Base-by-base conservation (phyloP, 1,139 yeast genomes). In the Suhomyces chickasaworum region DNA sequence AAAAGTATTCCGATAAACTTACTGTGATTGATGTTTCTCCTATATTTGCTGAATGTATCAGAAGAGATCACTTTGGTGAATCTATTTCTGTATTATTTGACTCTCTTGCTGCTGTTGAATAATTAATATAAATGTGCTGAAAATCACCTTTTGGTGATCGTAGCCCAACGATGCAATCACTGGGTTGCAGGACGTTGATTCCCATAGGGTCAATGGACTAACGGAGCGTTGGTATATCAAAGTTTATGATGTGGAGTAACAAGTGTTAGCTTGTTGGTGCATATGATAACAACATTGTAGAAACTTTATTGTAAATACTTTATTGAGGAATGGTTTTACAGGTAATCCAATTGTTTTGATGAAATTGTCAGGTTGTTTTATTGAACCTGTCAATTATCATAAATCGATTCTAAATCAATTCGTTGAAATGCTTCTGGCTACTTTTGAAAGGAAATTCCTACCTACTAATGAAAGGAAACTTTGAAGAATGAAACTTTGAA, bases 1-100 rank as follows among this genome's bases (percentile, higher is more conserved):
- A 75, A 44, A 74, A 71, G 42, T 77, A 82, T 51, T 69, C 78
- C 48, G 89, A 90, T 64, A 63, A 63, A 53, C 77, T 95, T 59
- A 84, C 84, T 10, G 87, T 89, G 41, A 93, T 95, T 60, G 99
- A 95, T 63, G 95, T 95, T 41, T 87, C 97, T 45, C 86, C 96
- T 21, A 91, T 93, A 47, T 87, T 95, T 63, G 98, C 99, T 30
- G 99, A 95, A 72, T 93, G 98, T 69, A 93, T 95, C 53, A 84
- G 99, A 73, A 86, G 99, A 73, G 97, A 93, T 65, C 99, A 95
- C 66, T 91, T 91, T 60, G 99, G 98, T 63, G 98, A 91, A 71
- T 86, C 95, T 53, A 91, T 91, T 53, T 87, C 96, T 30, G 96
- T 90, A 32, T 73, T 91, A 58, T 91, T 91, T 64, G 96, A 90